Conservation (phyloP, 805 yeast species). For the Starmerella cellae region DNA sequence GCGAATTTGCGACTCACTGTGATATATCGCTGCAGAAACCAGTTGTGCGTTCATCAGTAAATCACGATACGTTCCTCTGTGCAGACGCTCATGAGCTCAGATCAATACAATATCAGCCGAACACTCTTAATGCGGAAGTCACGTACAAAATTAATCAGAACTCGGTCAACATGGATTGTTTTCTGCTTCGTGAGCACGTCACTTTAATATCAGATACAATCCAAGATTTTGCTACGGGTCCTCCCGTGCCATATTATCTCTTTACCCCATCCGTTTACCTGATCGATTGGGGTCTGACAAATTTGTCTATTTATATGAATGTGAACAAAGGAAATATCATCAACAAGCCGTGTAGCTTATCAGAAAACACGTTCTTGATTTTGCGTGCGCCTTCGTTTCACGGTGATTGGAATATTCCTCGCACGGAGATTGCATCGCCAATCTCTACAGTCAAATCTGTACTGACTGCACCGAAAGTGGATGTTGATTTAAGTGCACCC, state of each 20-base stretch:
- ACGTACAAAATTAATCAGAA: constrained; percentile 49
- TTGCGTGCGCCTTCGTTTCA: constrained; percentile 50
- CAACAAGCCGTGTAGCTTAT: constrained; percentile 74
- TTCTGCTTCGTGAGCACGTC: constrained; percentile 70
- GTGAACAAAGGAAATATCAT: constrained; percentile 81
- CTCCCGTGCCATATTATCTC: constrained; percentile 48
- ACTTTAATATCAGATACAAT: constrained; percentile 57
- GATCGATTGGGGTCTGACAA: constrained; percentile 44
- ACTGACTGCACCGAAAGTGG: constrained; percentile 39
- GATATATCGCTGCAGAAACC: constrained; percentile 38
- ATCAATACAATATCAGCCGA: constrained; percentile 54
- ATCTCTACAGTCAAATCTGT: constrained; percentile 18
- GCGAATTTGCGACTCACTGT: constrained; percentile 42
- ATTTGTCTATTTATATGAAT: constrained; percentile 55
- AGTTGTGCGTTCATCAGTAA: constrained; percentile 69
- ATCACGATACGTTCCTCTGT: constrained; percentile 64
- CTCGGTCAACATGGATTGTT: constrained; percentile 44
- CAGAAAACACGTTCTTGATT: constrained; percentile 64
- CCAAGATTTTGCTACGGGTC: constrained; percentile 65
- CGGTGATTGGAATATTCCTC: constrained; percentile 43
- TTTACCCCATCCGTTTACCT: constrained; percentile 60
- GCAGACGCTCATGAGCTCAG: constrained; percentile 45
- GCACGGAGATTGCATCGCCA: constrained; percentile 30
- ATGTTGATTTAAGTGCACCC: constrained; percentile 60
- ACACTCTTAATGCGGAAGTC: constrained; percentile 70